Percentiles rank a stretch among this genome's conserved stretches.
Evolutionary conservation across 305 asterid genomes (phyloP).

Genomic region (Caryopteris hybrid): DNA sequence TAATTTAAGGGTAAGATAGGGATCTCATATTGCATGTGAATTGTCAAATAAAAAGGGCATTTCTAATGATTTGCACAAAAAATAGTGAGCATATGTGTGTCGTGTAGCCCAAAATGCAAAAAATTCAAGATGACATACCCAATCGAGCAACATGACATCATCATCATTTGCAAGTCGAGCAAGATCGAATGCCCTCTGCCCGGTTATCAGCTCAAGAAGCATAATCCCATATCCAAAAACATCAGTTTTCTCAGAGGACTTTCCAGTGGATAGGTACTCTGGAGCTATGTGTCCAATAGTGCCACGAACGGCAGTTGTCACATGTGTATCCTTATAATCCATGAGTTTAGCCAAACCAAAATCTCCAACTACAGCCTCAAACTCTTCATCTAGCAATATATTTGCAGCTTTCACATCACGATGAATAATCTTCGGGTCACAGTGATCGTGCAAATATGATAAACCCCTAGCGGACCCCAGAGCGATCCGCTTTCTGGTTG

Average conservation of each 20-base stretch:
- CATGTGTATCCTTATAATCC: constrained; percentile 69
- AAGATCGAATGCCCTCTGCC: constrained; percentile 65
- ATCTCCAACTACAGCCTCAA: constrained; percentile 68
- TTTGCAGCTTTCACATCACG: constrained; percentile 69
- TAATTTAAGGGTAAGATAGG: too few relatives aligned
- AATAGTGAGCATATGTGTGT: too few relatives aligned
- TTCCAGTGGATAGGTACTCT: constrained; percentile 62
- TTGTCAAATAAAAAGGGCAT: too few relatives aligned
- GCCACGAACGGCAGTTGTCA: constrained; percentile 65
- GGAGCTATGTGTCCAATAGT: constrained; percentile 70
- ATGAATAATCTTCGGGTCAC: constrained; percentile 60
- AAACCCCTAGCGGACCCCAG: constrained; percentile 64
- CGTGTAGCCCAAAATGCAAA: too few relatives aligned
- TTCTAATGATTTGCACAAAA: too few relatives aligned
- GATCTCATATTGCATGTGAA: too few relatives aligned
- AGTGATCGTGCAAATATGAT: constrained; percentile 59
- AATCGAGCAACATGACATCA: constrained; percentile 65
- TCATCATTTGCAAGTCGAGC: constrained; percentile 71
- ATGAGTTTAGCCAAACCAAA: constrained; percentile 64
- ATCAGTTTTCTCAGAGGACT: constrained; percentile 64
- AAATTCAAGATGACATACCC: constrained; percentile 44
- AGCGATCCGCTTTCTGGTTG: constrained; percentile 53
- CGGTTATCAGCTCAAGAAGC: constrained; percentile 68
- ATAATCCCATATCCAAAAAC: constrained; percentile 66
- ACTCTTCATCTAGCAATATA: constrained; percentile 55